These are phyloP conservation scores for Epichloe uncinata DNA, from an alignment of 2,329 filamentous ascomycete species.

Conservation along the genomic window DNA sequence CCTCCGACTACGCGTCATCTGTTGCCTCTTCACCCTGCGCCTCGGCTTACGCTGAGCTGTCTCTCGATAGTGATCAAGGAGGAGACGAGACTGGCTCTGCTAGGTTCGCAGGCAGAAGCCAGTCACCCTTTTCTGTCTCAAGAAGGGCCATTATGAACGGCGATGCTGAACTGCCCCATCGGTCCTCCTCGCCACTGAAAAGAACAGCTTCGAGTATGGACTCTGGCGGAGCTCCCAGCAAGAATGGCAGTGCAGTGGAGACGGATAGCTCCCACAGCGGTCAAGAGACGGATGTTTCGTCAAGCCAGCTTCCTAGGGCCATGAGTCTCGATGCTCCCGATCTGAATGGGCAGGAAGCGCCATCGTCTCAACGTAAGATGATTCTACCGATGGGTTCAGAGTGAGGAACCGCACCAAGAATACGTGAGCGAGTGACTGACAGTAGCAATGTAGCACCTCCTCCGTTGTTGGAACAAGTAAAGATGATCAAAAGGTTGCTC, in stretches of 20 bases:
- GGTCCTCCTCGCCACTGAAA: conserved; percentile 53
- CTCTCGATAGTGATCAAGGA: conserved; percentile 41
- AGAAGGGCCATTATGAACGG: conserved; percentile 46
- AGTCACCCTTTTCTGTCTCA: conserved; percentile 38
- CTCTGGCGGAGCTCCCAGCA: conserved; percentile 28
- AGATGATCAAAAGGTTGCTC: conserved; percentile 51
- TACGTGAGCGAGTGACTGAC: conserved; percentile 2
- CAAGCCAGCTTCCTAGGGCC: conserved; percentile 19
- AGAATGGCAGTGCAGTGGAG: conserved; percentile 29
- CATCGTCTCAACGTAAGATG: conserved; percentile 4
- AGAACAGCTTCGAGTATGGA: conserved; percentile 51
- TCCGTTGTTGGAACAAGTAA: conserved; percentile 49
- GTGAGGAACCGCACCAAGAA: not conserved
- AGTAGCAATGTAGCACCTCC: conserved; percentile 16
- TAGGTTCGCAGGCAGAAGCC: conserved; percentile 28
- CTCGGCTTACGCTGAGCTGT: conserved; percentile 41
- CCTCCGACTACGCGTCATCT: conserved; percentile 39
- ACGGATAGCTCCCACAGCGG: conserved; percentile 24
- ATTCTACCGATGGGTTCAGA: not conserved
- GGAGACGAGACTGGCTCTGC: conserved; percentile 32
- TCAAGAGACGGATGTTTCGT: conserved; percentile 9
- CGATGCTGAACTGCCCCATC: conserved; percentile 41
- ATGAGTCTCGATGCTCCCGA: conserved; percentile 29
- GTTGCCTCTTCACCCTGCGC: conserved; percentile 44
- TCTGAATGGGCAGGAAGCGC: conserved; percentile 6